These are phyloP conservation scores for Fusarium solani-melongenae DNA, from an alignment of 2,329 filamentous ascomycete genomes.

Conservation along the genomic window DNA sequence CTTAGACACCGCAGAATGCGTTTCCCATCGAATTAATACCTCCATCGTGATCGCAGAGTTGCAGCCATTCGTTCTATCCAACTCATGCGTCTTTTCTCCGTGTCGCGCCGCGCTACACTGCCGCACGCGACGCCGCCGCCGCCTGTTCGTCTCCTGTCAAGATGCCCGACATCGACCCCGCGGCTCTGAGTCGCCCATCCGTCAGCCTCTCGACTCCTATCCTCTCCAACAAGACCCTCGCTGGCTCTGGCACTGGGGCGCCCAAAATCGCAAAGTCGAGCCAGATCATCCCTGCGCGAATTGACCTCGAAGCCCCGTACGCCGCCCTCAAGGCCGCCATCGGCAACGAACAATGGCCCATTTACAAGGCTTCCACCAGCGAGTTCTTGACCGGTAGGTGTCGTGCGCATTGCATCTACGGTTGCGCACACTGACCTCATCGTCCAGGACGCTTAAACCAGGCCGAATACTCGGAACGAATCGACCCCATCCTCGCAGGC, in stretches of 20 bases:
- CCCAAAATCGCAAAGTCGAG: conserved; percentile 68
- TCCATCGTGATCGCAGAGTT: conserved; percentile 56
- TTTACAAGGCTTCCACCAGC: conserved; percentile 72
- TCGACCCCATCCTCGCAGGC: conserved; percentile 70
- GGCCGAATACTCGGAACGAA: conserved; percentile 66
- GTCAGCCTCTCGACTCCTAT: conserved; percentile 69
- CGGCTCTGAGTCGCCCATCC: conserved; percentile 72
- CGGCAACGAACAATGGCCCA: conserved; percentile 69
- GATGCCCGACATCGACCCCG: conserved; percentile 79
- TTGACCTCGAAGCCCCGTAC: conserved; percentile 75
- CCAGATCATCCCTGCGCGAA: conserved; percentile 72
- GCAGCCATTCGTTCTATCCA: conserved; percentile 51
- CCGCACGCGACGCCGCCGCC: conserved; percentile 59
- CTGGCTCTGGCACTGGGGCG: conserved; percentile 60
- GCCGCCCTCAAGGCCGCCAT: conserved; percentile 69
- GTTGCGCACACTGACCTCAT: conserved; percentile 43
- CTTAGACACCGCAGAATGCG: conserved; percentile 53
- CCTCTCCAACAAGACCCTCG: conserved; percentile 67
- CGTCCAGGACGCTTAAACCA: conserved; percentile 70
- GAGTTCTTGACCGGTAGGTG: conserved; percentile 71
- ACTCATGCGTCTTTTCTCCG: conserved; percentile 55
- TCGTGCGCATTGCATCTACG: neutral
- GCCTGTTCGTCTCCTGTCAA: conserved; percentile 45
- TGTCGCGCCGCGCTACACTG: conserved; percentile 58
- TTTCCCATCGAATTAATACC: conserved; percentile 57